A percentile compares a stretch with the other conserved stretches of the same genome.
phyloP scores from a whole-genome alignment of 2,329 filamentous ascomycete genomes.

The Tolypocladium pustulatum region DNA sequence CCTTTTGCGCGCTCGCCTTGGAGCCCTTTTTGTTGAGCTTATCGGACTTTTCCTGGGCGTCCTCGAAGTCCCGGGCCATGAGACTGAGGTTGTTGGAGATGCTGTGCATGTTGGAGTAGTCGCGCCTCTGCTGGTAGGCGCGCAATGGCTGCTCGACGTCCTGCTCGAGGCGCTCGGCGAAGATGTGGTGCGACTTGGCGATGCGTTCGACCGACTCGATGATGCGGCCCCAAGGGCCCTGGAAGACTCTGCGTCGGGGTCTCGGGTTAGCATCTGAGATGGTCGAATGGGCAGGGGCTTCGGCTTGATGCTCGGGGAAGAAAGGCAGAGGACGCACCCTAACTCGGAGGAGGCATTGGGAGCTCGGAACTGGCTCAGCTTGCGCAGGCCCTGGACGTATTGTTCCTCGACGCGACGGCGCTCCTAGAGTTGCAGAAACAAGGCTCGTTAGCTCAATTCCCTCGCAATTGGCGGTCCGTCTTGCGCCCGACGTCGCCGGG shows the following conservation, averaged over 20 bases:
- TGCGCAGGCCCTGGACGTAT: conserved; percentile 74
- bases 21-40: conserved; percentile 72
- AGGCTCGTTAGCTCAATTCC: background rate
- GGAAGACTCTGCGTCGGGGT: conserved; percentile 61
- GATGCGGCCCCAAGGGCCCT: conserved; percentile 82
- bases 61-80: conserved; percentile 77
- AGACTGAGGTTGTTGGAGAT: conserved; percentile 71
- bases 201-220: conserved; percentile 68
- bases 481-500: background rate
- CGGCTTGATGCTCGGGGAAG: background rate
- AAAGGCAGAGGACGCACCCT: conserved; percentile 51
- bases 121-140: conserved; percentile 61
- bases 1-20: conserved; percentile 65
- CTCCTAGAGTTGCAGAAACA: conserved; percentile 48
- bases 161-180: conserved; percentile 72
- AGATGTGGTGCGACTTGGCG: conserved; percentile 71
- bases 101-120: conserved; percentile 70
- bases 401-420: conserved; percentile 83
- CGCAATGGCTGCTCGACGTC: conserved; percentile 82
- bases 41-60: conserved; percentile 74
- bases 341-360: conserved; percentile 71
- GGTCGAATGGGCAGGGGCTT: background rate
- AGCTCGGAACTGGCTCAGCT: conserved; percentile 63
- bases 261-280: conserved; percentile 7
- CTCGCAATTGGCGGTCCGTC: background rate